These are phyloP conservation scores for Cladophialophora bantiana DNA, from an alignment of 2,329 filamentous ascomycete genomes.

Conservation along the genomic window DNA sequence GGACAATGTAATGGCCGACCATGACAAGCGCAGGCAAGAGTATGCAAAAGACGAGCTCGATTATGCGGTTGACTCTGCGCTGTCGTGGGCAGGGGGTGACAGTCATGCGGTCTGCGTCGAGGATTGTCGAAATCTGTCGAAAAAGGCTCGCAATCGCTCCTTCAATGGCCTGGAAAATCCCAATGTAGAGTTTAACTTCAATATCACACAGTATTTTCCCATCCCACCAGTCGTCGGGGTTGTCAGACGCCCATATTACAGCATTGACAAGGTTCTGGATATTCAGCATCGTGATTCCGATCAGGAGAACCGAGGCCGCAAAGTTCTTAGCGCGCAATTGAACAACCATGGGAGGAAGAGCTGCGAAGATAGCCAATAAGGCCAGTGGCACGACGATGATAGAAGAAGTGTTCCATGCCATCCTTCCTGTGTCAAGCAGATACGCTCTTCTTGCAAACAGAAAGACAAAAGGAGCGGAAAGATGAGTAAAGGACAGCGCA, in stretches of 20 bases:
- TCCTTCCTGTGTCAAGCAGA: neutral
- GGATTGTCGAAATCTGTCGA: constrained; percentile 64
- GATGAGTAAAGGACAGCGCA: neutral
- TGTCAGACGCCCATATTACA: constrained; percentile 68
- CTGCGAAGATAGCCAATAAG: constrained; percentile 28
- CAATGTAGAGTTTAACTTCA: constrained; percentile 65
- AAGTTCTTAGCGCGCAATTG: constrained; percentile 68
- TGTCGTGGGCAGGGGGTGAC: constrained; percentile 59
- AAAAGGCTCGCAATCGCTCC: constrained; percentile 65
- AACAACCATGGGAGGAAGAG: constrained; percentile 62
- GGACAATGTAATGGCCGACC: constrained; percentile 65
- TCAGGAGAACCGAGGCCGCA: constrained; percentile 63
- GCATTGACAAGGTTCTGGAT: constrained; percentile 67
- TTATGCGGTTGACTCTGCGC: constrained; percentile 53
- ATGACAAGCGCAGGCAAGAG: constrained; percentile 63
- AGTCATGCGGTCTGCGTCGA: constrained; percentile 64
- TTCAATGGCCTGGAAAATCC: constrained; percentile 59
- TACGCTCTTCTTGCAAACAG: neutral
- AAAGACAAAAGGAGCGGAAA: neutral
- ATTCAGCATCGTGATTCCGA: constrained; percentile 64
- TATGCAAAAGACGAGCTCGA: constrained; percentile 65
- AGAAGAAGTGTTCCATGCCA: constrained; percentile 18
- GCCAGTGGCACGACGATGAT: constrained; percentile 27
- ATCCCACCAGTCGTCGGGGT: constrained; percentile 62
- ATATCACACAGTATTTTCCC: constrained; percentile 70